Evolutionary conservation across 2,329 filamentous ascomycete genomes (phyloP), one percentile per base, ranked within the genome.

Genomic region (Zymoseptoria brevis): DNA sequence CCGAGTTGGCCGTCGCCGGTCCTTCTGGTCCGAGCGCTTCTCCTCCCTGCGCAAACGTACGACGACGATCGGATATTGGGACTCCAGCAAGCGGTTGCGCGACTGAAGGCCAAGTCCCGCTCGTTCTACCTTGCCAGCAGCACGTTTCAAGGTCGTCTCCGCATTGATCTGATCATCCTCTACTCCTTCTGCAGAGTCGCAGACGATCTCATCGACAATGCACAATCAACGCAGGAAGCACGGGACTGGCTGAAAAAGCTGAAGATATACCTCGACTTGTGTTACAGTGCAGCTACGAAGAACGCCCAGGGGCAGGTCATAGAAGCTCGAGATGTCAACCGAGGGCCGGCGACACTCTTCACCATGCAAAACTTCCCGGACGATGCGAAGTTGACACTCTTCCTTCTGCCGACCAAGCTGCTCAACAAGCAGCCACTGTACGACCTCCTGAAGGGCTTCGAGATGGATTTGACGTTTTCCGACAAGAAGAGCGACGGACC

Each of bases 111-210:
- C 57, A 90, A 90, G 68, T 90, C 87, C 65, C 80, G 87, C 53
- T 89, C 86, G 66, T 90, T 90, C 70, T 89, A 88, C 64, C 75
- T 90, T 5, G 88, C 87, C 0, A 88, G 85, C 62, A 82, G 84
- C 0, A 82, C 84, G 0, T 90, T 91, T 63, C 79, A 83, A 48
- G 87, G 87, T 1, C 80, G 84, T 22, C 75, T 90, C 7, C 80
- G 87, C 4, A 84, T 87, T 29, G 87, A 90, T 64, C 70, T 90
- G 11, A 80, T 88, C 24, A 73, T 88, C 1, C 74, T 90, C 3
- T 90, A 90, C 68, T 87, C 86, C 0, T 90, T 89, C 69, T 90
- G 87, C 66, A 80, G 87, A 9, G 82, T 89, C 8, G 86, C 86
- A 1, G 88, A 90, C 69, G 87, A 90, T 66, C 76, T 90, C 4